These are phyloP conservation scores for Penicillium sp. DNA, from an alignment of 2,329 filamentous ascomycete species.

Conservation along the genomic window DNA sequence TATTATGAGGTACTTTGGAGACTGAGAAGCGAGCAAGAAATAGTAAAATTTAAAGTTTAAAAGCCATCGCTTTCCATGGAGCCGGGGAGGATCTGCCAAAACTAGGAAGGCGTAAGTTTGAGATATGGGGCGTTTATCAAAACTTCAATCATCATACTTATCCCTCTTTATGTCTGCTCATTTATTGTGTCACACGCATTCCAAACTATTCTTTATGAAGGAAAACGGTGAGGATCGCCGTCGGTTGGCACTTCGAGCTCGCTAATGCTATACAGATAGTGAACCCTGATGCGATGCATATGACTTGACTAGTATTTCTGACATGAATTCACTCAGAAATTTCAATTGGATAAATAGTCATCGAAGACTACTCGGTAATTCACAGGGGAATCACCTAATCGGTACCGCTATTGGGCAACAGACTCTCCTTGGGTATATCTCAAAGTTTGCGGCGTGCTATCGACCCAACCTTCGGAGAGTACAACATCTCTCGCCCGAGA, in stretches of 20 bases:
- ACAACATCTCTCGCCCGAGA: conserved; percentile 27
- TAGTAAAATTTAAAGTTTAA: conserved; percentile 23
- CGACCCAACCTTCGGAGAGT: neutral
- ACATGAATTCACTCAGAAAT: no score
- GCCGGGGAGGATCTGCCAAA: conserved; percentile 8
- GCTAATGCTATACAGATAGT: no score
- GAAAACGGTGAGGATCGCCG: no score
- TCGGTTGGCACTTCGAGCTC: no score
- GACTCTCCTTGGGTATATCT: neutral
- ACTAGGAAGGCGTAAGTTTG: neutral
- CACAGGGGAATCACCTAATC: neutral
- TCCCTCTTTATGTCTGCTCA: no score
- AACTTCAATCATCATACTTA: no score
- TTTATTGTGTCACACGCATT: no score
- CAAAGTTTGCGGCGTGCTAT: conserved; percentile 6
- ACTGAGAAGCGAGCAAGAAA: neutral
- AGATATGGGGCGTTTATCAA: neutral
- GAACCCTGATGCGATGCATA: no score
- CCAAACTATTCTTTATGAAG: no score
- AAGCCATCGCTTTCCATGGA: neutral
- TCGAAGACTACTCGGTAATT: no score
- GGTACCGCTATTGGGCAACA: neutral
- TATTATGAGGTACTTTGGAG: conserved; percentile 32
- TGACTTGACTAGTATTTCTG: no score
- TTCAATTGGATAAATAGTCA: no score